Evolutionary conservation across 139 green algal species (phyloP), one percentile per base, ranked within the genome.

Genomic region (Closterium sp.): DNA sequence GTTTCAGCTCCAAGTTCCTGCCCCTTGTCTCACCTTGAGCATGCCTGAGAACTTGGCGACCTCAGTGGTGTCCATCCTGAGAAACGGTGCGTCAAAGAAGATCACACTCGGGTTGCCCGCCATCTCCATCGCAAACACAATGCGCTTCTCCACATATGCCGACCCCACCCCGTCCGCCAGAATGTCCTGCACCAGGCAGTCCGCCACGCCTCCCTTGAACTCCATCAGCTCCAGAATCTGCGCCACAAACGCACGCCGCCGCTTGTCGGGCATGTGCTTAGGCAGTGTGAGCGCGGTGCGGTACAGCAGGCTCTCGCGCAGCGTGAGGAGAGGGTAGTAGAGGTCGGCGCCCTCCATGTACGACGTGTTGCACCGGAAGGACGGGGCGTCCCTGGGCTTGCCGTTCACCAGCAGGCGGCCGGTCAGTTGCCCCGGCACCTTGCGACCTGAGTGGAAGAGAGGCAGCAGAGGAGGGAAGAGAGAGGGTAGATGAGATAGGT

Each of bases 401-500:
- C 83, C 83, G 83, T 86, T 86, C 83, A 86, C 83, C 83, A 86
- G 83, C 83, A 86, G 30, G 16, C 30, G 83, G 7, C 83, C 83
- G 3, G 7, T 34, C 83, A 86, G 9, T 23, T 33, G 7, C 19
- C 83, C 83, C 0, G n/a, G n/a, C 25, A 86, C 16, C 30, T 86
- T 86, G 83, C 83, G 83, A 21, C 83, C 83, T 33, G 83, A 6
- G 12, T 16, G 38, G 16, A 5, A 16, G 55, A 19, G 16, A 28
- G 55, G 55, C 16, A 76, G 55, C 16, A 28, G 55, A 76, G 25
- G 36, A 55, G 36, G 6, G 36, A 55, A 55, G 6, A 55, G 36
- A 4, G 36, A 55, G 36, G 36, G n/a, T n/a, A n/a, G n/a, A n/a
- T n/a, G n/a, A n/a, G n/a, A n/a, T n/a, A n/a, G n/a, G n/a, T n/a